Evolutionary conservation across 805 yeast species (phyloP), one percentile per base, ranked within the genome.

Genomic region (Metschnikowia peoriensis): DNA sequence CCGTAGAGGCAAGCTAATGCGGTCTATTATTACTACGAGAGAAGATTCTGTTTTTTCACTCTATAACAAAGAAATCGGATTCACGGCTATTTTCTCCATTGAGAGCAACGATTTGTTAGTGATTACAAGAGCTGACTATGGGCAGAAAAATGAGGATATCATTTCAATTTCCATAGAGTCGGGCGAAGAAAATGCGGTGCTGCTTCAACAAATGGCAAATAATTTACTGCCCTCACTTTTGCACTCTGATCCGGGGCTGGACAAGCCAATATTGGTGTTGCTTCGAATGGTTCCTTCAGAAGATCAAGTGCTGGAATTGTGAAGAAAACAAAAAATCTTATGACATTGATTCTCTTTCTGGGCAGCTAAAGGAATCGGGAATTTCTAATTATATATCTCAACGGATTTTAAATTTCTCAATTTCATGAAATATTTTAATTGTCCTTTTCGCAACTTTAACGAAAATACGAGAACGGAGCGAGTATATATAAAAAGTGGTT

Each of bases 61-160:
- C 12, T 32, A 41, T 6, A 6, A 11, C n/a, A n/a, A 27, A 15
- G 16, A 41, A 28, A 28, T 10, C 14, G 16, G 35, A 32, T 28
- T 35, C 12, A 12, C 40, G 8, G 22, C n/a, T 3, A 41, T 11
- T 28, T 47, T 45, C 46, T 14, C 12, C 9, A 46, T 47, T 15
- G 40, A 47, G 0, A 11, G 11, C n/a, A 37, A 41, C 46, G 50
- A 47, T 39, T 11, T 48, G 27, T 17, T 48, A 38, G 47, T 48
- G 11, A 4, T 48, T 15, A 48, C 51, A 6, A 38, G 6, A n/a
- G 44, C 34, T 4, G 28, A 22, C 7, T 41, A 32, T 37, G 46
- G 41, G 5, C 28, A 15, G 10, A 12, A 38, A 4, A 22, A 46
- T 17, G 37, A 28, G 11, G 49, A 38, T 7, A 10, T 28, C 2